phyloP scores from a whole-genome alignment of 129 eudicot species.

The Flaveria bidentis region DNA sequence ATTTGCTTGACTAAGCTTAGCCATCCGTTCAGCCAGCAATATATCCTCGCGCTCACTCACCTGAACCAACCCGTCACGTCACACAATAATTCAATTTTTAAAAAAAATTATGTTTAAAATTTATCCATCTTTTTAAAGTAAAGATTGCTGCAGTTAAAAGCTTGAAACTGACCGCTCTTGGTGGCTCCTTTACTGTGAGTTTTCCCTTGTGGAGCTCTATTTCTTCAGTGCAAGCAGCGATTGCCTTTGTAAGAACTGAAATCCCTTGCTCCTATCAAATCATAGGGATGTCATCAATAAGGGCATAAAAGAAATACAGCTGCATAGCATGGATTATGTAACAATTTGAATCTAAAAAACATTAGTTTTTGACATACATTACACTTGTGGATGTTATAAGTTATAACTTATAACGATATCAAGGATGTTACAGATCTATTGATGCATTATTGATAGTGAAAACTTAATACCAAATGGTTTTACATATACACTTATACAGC shows the following conservation, averaged over 20 bases:
- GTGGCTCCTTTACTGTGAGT: conserved; percentile 69
- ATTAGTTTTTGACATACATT: no score
- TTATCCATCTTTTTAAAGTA: neutral
- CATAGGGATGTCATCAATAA: neutral
- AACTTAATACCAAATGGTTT: no score
- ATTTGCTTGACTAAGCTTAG: conserved; percentile 60
- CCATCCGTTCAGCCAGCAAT: conserved; percentile 77
- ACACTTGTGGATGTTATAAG: neutral
- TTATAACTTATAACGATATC: neutral
- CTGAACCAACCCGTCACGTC: conserved; percentile 39
- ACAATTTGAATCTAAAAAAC: no score
- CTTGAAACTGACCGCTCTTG: conserved; percentile 67
- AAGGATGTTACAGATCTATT: neutral
- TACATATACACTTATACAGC: no score
- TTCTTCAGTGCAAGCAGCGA: conserved; percentile 72
- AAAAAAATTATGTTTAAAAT: no score
- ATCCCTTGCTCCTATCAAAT: conserved; percentile 78
- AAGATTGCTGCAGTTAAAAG: neutral
- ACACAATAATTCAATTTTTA: neutral
- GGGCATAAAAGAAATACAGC: neutral
- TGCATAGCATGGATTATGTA: no score
- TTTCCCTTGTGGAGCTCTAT: conserved; percentile 76
- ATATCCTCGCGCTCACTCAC: conserved; percentile 98
- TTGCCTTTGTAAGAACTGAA: conserved; percentile 69
- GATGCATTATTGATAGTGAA: neutral